Percentiles rank a stretch among this genome's conserved stretches.
Conservation (phyloP, 805 yeast genomes). For the Grigorovia yakushimaensis region DNA sequence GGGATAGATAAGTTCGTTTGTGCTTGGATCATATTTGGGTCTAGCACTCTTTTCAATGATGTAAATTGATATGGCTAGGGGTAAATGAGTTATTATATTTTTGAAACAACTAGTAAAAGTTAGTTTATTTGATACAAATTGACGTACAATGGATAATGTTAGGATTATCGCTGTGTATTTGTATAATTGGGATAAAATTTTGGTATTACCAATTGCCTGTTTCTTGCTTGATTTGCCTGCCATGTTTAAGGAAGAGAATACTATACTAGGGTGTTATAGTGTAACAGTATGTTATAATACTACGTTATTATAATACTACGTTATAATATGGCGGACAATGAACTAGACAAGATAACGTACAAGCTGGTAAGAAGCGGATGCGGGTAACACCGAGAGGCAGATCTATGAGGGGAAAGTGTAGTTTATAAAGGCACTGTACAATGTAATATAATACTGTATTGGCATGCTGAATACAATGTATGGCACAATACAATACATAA, state of each 20-base stretch:
- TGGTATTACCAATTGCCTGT: slow-evolving; percentile 31
- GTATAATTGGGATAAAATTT: slow-evolving; percentile 16
- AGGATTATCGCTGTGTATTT: slow-evolving; percentile 21
- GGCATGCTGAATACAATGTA: too few species aligned
- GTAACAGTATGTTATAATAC: too few species aligned
- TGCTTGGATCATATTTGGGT: slow-evolving; percentile 29
- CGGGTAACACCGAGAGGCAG: too few species aligned
- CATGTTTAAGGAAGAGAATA: slow-evolving; percentile 27
- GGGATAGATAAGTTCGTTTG: slow-evolving; percentile 30
- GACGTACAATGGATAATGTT: slow-evolving; percentile 29
- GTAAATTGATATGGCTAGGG: slow-evolving; percentile 32
- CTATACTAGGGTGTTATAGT: neutral
- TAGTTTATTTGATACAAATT: slow-evolving; percentile 8
- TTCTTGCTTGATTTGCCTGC: slow-evolving; percentile 51
- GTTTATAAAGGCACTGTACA: too few species aligned
- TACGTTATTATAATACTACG: too few species aligned
- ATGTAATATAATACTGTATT: too few species aligned
- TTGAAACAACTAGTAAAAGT: slow-evolving; percentile 9
- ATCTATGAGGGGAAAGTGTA: too few species aligned
- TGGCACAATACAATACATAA: too few species aligned
- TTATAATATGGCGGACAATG: too few species aligned
- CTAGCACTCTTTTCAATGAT: slow-evolving; percentile 41
- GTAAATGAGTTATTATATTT: slow-evolving; percentile 23
- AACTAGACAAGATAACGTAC: too few species aligned
- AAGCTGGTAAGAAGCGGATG: too few species aligned